Conservation (phyloP, 2,329 filamentous ascomycete species). For the Cryoendolithus antarcticus region DNA sequence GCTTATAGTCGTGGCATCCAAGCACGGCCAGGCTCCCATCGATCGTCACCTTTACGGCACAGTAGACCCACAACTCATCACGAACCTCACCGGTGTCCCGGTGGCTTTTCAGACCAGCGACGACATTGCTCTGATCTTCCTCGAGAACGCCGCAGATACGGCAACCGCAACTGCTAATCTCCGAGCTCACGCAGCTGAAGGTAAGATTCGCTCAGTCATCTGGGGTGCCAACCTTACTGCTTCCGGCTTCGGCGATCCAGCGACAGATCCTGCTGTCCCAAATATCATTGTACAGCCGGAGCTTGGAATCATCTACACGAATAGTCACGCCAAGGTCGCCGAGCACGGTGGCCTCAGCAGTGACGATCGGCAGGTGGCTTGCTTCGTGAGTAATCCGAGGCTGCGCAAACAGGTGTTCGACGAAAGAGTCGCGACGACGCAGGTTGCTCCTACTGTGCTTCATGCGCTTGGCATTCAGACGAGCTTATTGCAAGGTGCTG, state of each 20-base stretch:
- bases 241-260: conserved; percentile 17
- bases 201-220: conserved; percentile 16
- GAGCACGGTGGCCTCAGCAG: conserved; percentile 19
- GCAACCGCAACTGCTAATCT: conserved; percentile 13
- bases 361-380: conserved; percentile 18
- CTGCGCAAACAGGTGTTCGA: conserved; percentile 8
- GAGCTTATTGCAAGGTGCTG: background rate
- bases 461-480: conserved; percentile 7
- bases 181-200: conserved; percentile 7
- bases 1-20: conserved; percentile 17
- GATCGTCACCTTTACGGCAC: conserved; percentile 14
- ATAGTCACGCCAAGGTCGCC: conserved; percentile 14
- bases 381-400: conserved; percentile 12
- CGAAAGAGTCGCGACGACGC: conserved; percentile 10
- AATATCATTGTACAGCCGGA: conserved; percentile 19
- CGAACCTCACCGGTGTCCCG: conserved; percentile 10
- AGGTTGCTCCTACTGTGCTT: conserved; percentile 16
- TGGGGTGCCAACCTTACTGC: conserved; percentile 11
- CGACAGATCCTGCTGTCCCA: conserved; percentile 17
- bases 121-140: conserved; percentile 19
- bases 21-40: conserved; percentile 21
- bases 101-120: conserved; percentile 8
- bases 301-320: conserved; percentile 19
- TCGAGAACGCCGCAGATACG: conserved; percentile 12
- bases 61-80: conserved; percentile 10